These are phyloP conservation scores for Pascua sp. DNA, from an alignment of 1,284 basidiomycete genomes.

Conservation along the genomic window DNA sequence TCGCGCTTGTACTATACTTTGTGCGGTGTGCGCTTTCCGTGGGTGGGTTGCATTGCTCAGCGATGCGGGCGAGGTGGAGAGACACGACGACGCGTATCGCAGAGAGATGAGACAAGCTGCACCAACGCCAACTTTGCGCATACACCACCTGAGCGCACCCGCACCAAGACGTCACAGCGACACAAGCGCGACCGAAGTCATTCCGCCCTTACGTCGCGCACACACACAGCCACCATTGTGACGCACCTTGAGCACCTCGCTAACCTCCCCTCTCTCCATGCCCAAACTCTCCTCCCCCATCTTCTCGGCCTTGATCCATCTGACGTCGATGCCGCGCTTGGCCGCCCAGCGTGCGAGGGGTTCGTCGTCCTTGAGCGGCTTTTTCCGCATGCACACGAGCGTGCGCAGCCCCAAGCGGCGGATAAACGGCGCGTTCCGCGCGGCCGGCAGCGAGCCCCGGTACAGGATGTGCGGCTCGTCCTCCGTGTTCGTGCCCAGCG, in stretches of 20 bases:
- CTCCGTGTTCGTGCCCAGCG: conserved; percentile 2
- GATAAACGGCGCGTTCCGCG: conserved; percentile 39
- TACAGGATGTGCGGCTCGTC: conserved; percentile 31
- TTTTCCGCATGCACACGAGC: conserved; percentile 56
- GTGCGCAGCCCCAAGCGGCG: conserved; percentile 55
- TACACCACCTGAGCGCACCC: too few species aligned
- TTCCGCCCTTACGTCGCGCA: too few species aligned
- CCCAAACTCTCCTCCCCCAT: conserved; percentile 44
- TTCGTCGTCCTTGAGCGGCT: conserved; percentile 41
- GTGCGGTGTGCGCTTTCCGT: neutral
- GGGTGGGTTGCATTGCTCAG: neutral
- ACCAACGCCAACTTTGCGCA: too few species aligned
- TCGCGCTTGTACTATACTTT: neutral
- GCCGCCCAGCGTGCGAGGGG: conserved; percentile 27
- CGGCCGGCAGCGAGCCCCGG: conserved; percentile 35
- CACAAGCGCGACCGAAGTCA: neutral
- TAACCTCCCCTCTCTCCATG: conserved; percentile 38
- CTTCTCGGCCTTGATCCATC: conserved; percentile 41
- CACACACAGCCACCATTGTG: too few species aligned
- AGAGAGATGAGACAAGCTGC: too few species aligned
- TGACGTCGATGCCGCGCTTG: conserved; percentile 23
- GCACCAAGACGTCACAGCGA: too few species aligned
- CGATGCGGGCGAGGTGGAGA: too few species aligned
- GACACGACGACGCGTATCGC: too few species aligned
- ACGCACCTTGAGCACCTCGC: conserved; percentile 40